Evolutionary conservation across 2,329 filamentous ascomycete species (phyloP), one percentile per base, ranked within the genome.

Genomic region (Botrytis fragariae): DNA sequence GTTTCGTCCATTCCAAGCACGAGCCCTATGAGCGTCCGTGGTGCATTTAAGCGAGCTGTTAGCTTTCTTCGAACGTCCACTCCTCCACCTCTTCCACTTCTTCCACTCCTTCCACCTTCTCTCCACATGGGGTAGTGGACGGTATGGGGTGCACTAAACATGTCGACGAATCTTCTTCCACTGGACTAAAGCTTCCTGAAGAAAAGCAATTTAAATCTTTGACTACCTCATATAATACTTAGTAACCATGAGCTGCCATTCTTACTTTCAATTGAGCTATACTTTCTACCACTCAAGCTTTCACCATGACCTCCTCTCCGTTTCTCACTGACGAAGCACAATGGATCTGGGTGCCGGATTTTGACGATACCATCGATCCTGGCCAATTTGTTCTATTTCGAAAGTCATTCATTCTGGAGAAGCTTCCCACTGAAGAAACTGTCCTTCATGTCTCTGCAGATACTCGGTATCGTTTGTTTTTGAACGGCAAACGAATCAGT

Each of bases 401-500:
- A 51, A 51, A 51, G 48, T 14, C 48, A 16, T 51, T n/a, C 12
- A 51, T 25, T 69, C 4, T 54, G 32, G 54, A 20, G 29, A 59
- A 32, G 29, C 54, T 59, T 29, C 54, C 54, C 3, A 59, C 25
- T 2, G 29, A 32, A 32, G 54, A 51, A 37, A 68, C 32, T 7
- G 18, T 42, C 25, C 64, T 68, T 51, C 45, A 57, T 39, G 45
- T 68, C 10, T 68, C 45, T n/a, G 64, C 64, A 1, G 64, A 68
- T 54, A 68, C 45, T 68, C 32, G 45, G 32, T 68, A 68, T 35
- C 64, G 64, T 35, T 54, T 57, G n/a, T 68, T 51, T n/a, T 32
- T 68, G 29, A 68, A 68, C 6, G 64, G 64, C 6, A 51, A 68
- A 68, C 64, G 64, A n/a, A 32, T 68, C n/a, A 68, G 64, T 48